phyloP scores from a whole-genome alignment of 2,329 filamentous ascomycete species.

The Venturiaceae sp. region DNA sequence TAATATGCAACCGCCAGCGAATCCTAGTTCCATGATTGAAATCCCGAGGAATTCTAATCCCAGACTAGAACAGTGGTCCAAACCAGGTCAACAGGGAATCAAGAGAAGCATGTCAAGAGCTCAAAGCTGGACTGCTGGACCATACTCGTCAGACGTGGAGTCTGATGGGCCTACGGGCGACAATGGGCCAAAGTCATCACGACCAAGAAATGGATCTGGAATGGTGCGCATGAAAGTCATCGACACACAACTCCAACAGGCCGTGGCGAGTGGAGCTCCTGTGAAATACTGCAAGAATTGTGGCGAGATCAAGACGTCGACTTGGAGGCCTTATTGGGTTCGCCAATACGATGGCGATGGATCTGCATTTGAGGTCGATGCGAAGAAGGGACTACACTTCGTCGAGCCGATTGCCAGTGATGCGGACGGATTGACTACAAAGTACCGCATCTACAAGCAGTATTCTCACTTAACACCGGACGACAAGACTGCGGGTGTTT shows the following conservation, averaged over 20 bases:
- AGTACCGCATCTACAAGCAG: slow-evolving; percentile 74
- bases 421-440: slow-evolving; percentile 49
- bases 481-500: slow-evolving; percentile 49
- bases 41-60: neutral
- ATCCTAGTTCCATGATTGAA: neutral
- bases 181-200: slow-evolving; percentile 13
- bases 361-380: slow-evolving; percentile 58
- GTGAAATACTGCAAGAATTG: slow-evolving; percentile 89
- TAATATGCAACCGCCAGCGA: neutral
- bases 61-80: neutral
- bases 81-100: neutral
- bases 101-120: neutral
- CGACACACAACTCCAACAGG: slow-evolving; percentile 42
- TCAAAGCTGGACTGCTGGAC: slow-evolving; percentile 4
- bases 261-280: slow-evolving; percentile 69
- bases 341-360: slow-evolving; percentile 64
- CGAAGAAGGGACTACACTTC: slow-evolving; percentile 63
- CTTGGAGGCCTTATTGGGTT: slow-evolving; percentile 90
- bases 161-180: neutral
- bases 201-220: slow-evolving; percentile 29
- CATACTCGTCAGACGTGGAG: slow-evolving; percentile 3
- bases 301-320: slow-evolving; percentile 89
- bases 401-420: slow-evolving; percentile 60
- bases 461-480: slow-evolving; percentile 45
- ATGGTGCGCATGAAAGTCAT: slow-evolving; percentile 59